Conservation (phyloP, 352 stramenopile species). For the Globisporangium parvum region DNA sequence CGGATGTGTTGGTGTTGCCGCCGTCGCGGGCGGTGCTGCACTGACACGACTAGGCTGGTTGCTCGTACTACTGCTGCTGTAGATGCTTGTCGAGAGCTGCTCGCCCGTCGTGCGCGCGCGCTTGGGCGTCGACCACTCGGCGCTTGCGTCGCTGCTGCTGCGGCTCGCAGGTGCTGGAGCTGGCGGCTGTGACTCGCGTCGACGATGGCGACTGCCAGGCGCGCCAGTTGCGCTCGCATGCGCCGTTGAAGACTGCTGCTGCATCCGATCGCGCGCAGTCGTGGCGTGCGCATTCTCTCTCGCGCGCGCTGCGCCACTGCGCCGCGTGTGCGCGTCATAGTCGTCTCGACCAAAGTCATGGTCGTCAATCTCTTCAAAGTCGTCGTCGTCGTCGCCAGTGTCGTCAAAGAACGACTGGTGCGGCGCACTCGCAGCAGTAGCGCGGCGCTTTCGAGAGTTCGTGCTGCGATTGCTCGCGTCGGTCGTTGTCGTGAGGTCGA, state of each 20-base stretch:
- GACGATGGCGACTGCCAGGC: constrained; percentile 11
- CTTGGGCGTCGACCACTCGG: constrained; percentile 8
- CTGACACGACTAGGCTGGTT: background rate
- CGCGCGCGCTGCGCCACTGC: constrained; percentile 12
- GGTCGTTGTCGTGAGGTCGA: constrained; percentile 31
- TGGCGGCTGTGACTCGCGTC: background rate
- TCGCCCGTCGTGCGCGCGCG: background rate
- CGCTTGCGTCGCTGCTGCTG: background rate
- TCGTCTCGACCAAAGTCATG: background rate
- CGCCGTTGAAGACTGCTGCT: constrained; percentile 11
- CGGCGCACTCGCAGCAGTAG: background rate
- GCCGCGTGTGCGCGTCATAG: constrained; percentile 11
- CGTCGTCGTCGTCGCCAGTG: constrained; percentile 23
- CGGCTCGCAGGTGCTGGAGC: background rate
- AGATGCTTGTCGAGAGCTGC: background rate
- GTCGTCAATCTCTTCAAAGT: constrained; percentile 13
- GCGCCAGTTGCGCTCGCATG: background rate
- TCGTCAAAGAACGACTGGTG: constrained; percentile 55
- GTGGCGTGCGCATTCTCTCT: background rate
- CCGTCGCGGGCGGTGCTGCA: background rate
- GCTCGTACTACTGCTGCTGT: background rate
- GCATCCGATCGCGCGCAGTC: constrained; percentile 41
- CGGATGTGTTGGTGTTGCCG: background rate
- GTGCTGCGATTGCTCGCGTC: constrained; percentile 2
- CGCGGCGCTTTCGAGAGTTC: background rate